A percentile compares a stretch with the other conserved stretches of the same genome.
Evolutionary conservation across 1,139 yeast species (phyloP).

Genomic region (Entelexis sorbosivorans): DNA sequence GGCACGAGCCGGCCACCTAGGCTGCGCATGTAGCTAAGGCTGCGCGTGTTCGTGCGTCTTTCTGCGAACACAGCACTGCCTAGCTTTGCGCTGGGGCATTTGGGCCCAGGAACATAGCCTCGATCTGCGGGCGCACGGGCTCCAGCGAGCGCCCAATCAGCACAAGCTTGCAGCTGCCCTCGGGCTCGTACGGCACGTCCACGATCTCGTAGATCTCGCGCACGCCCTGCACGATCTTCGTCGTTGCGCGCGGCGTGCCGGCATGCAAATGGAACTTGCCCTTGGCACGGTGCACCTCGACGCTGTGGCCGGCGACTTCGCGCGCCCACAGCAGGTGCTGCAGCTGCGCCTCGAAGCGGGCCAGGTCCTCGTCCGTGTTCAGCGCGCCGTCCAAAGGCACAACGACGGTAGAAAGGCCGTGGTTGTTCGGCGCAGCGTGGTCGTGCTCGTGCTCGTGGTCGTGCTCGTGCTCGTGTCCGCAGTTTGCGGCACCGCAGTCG

Average conservation of each 20-base stretch:
- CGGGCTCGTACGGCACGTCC: conserved; percentile 31
- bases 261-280: conserved; percentile 38
- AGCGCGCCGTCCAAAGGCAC: conserved; percentile 39
- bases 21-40: too few species aligned
- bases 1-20: too few species aligned
- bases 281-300: conserved; percentile 71
- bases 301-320: conserved; percentile 31
- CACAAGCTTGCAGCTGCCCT: conserved; percentile 48
- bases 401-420: conserved; percentile 52
- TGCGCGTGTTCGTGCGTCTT: too few species aligned
- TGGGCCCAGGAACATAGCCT: neutral
- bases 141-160: conserved; percentile 51
- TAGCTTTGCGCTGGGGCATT: too few species aligned
- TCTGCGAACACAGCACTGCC: too few species aligned
- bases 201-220: conserved; percentile 80
- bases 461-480: neutral
- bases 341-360: conserved; percentile 45
- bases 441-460: conserved; percentile 18
- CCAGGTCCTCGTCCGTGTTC: neutral
- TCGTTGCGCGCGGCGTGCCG: conserved; percentile 7
- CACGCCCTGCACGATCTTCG: conserved; percentile 75
- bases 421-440: conserved; percentile 21
- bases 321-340: conserved; percentile 64
- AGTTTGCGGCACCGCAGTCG: neutral
- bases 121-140: neutral